Percentiles rank a stretch among this genome's conserved stretches.
Conservation (phyloP, 2,329 filamentous ascomycete genomes). For the Zasmidium angulare region DNA sequence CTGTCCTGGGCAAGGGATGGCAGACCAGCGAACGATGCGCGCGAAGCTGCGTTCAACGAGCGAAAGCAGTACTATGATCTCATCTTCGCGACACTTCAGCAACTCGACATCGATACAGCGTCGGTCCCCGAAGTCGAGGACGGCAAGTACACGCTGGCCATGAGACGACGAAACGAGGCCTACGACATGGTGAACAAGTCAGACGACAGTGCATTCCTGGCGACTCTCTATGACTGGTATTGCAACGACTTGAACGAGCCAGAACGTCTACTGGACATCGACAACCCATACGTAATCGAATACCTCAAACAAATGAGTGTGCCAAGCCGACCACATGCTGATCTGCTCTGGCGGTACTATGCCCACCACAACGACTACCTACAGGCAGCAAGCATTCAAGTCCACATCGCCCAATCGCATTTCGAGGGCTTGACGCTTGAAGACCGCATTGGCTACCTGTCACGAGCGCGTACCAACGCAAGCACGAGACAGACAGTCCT, state of each 20-base stretch:
- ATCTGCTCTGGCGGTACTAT: constrained; percentile 91
- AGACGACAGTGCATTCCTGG: constrained; percentile 90
- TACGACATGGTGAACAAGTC: constrained; percentile 88
- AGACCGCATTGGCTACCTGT: constrained; percentile 84
- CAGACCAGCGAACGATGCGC: constrained; percentile 68
- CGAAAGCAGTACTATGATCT: constrained; percentile 81
- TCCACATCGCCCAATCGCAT: constrained; percentile 77
- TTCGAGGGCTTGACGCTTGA: constrained; percentile 73
- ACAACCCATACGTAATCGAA: constrained; percentile 80
- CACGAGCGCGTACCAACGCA: constrained; percentile 86
- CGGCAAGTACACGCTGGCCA: constrained; percentile 71
- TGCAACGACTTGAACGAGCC: constrained; percentile 74
- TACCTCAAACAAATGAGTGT: constrained; percentile 78
- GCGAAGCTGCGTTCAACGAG: constrained; percentile 65
- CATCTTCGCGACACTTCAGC: constrained; percentile 77
- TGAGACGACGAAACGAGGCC: constrained; percentile 80
- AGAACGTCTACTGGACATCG: constrained; percentile 79
- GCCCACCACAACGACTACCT: constrained; percentile 81
- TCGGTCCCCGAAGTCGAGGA: constrained; percentile 72
- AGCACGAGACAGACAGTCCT: constrained; percentile 77
- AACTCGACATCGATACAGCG: constrained; percentile 70
- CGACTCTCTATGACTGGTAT: constrained; percentile 98
- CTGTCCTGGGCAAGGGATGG: constrained; percentile 85
- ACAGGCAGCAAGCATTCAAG: constrained; percentile 83
- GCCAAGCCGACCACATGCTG: constrained; percentile 74